Evolutionary conservation across 805 yeast species (phyloP), one percentile per base, ranked within the genome.

Genomic region (Suhomyces emberorum): DNA sequence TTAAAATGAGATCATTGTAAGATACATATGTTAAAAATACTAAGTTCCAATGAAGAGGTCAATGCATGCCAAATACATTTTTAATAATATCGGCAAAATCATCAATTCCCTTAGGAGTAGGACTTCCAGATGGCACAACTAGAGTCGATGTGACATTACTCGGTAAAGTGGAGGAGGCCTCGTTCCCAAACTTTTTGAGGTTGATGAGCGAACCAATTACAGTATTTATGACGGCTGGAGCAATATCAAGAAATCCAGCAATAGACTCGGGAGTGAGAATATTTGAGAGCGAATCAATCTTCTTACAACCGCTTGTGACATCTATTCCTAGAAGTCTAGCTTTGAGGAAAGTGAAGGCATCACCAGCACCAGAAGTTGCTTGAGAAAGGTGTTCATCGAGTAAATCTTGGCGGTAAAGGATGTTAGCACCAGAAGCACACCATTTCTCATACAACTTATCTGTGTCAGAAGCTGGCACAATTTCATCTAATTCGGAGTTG

Each of bases 301-400:
- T 28, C n/a, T n/a, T 6, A 15, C 31, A 28, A 8, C 12, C 26
- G 12, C 12, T 23, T 23, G 9, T 14, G 6, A 11, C 9, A 23
- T 11, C 5, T 7, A 20, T 9, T 8, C 26, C 26, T 9, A 9
- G 6, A 8, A 49, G 44, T 17, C 46, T 42, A 9, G 39, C 41
- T 29, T 41, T 33, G n/a, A 55, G 18, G 54, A 54, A 55, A 8
- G 39, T 20, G 10, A 54, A 35, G 3, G 51, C 57, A 21, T 48
- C 48, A 18, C 46, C 43, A 24, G 46, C 38, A 5, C 44, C 41
- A n/a, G 22, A 15, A 10, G 39, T 19, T 18, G 36, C 39, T 30
- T 56, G 64, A 9, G 51, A 38, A 15, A 49, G 32, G 31, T 61
- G 66, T 1, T 61, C 63, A 18, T 54, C 46, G 11, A 42, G 30